Conservation (phyloP, 108 stramenopile genomes). For the Pseudonitzschia multiseries region DNA sequence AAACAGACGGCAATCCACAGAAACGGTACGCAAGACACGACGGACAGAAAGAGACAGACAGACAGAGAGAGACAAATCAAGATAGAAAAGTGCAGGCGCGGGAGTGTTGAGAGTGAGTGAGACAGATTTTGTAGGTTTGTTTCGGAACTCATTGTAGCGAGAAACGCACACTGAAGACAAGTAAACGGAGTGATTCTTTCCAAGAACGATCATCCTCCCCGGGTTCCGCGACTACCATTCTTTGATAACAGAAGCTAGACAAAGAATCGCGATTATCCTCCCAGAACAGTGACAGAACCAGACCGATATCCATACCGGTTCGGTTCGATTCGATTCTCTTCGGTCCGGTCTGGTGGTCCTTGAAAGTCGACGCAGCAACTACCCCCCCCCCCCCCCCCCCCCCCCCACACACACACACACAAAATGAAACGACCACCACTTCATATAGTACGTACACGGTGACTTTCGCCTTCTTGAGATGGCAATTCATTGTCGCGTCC, state of each 20-base stretch:
- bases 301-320: not conserved
- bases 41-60: not conserved
- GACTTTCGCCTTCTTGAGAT: slow-evolving; percentile 95
- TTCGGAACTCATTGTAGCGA: not conserved
- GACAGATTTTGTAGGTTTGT: not conserved
- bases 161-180: not conserved
- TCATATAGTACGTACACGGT: slow-evolving; percentile 64
- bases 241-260: too few relatives aligned
- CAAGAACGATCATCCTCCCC: not conserved
- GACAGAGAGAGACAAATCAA: too few relatives aligned
- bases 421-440: not conserved
- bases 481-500: slow-evolving; percentile 99
- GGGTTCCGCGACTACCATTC: too few relatives aligned
- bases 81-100: not conserved
- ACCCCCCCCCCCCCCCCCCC: too few relatives aligned
- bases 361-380: too few relatives aligned
- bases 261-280: too few relatives aligned
- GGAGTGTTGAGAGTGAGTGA: not conserved
- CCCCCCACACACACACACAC: too few relatives aligned
- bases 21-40: slow-evolving; percentile 8
- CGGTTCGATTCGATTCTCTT: not conserved
- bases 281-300: too few relatives aligned
- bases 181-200: not conserved
- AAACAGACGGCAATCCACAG: not conserved
- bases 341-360: not conserved